A percentile compares a stretch with the other conserved stretches of the same genome.
These are phyloP conservation scores for Paratinospora sagittata DNA, from an alignment of 164 flowering plant species.

Conservation along the genomic window DNA sequence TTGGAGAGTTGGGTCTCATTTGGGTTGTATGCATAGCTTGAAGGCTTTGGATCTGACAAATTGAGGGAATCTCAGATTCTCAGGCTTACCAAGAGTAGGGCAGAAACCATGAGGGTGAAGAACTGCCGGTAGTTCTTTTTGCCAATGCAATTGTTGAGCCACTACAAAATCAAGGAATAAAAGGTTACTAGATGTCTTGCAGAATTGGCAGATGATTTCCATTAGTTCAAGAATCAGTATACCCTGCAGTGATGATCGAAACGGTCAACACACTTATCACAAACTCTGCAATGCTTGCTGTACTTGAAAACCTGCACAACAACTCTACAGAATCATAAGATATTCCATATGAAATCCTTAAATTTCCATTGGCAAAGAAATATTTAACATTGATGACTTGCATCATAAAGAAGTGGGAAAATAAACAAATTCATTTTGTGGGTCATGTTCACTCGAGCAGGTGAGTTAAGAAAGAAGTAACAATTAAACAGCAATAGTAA, in stretches of 20 bases:
- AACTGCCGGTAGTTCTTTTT: constrained; percentile 81
- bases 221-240: constrained; percentile 17
- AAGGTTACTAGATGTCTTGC: constrained; percentile 11
- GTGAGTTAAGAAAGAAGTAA: not conserved
- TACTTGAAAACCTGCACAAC: constrained; percentile 79
- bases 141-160: constrained; percentile 98
- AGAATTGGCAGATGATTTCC: not conserved
- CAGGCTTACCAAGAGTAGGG: constrained; percentile 84
- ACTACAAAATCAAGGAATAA: constrained; percentile 47
- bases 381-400: not conserved
- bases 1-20: not conserved
- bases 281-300: constrained; percentile 98
- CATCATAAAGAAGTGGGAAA: not conserved
- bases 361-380: not conserved
- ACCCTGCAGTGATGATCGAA: constrained; percentile 99
- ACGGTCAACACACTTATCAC: constrained; percentile 94
- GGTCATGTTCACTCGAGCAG: no score
- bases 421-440: no score
- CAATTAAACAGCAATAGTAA: not conserved
- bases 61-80: constrained; percentile 7
- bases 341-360: not conserved
- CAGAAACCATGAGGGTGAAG: constrained; percentile 82
- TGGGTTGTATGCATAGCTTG: not conserved
- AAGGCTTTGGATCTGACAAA: not conserved
- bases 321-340: constrained; percentile 7